A percentile compares a stretch with the other conserved stretches of the same genome.
Evolutionary conservation across 371 early-diverging fungal genomes (phyloP).

Genomic region (Lichtheimia ramosa): DNA sequence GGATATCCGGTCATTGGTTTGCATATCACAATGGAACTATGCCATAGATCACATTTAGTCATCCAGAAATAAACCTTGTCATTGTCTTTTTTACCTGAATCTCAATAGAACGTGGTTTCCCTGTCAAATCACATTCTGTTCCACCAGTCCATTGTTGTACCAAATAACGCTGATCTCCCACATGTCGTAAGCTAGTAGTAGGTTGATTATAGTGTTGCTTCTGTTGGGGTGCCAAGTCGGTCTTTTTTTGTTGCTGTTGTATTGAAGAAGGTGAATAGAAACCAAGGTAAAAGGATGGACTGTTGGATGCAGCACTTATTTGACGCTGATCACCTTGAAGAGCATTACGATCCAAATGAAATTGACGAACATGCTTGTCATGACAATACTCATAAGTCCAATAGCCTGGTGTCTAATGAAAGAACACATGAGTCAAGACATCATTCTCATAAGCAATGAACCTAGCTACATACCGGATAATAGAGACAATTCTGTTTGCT

Average conservation of each 20-base stretch:
- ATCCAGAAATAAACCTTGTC: too few species aligned
- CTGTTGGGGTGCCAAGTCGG: constrained; percentile 10
- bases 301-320: background rate
- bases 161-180: constrained; percentile 57
- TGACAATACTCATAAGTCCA: constrained; percentile 88
- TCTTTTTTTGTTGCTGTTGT: constrained; percentile 12
- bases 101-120: constrained; percentile 66
- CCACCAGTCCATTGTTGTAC: constrained; percentile 75
- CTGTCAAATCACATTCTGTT: constrained; percentile 72
- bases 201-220: background rate
- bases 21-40: constrained; percentile 65
- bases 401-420: constrained; percentile 55
- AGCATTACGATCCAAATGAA: constrained; percentile 43
- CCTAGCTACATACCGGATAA: constrained; percentile 27
- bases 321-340: constrained; percentile 9
- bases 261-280: constrained; percentile 4
- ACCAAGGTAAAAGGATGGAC: constrained; percentile 28
- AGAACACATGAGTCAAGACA: background rate
- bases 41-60: too few species aligned
- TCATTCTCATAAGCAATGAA: background rate
- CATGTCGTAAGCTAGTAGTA: constrained; percentile 22
- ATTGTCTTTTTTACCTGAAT: constrained; percentile 57
- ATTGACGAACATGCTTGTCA: constrained; percentile 69
- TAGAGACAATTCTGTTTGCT: constrained; percentile 48
- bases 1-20: constrained; percentile 56